Evolutionary conservation across 2,329 filamentous ascomycete genomes (phyloP).

Genomic region (Cladophialophora immunda): DNA sequence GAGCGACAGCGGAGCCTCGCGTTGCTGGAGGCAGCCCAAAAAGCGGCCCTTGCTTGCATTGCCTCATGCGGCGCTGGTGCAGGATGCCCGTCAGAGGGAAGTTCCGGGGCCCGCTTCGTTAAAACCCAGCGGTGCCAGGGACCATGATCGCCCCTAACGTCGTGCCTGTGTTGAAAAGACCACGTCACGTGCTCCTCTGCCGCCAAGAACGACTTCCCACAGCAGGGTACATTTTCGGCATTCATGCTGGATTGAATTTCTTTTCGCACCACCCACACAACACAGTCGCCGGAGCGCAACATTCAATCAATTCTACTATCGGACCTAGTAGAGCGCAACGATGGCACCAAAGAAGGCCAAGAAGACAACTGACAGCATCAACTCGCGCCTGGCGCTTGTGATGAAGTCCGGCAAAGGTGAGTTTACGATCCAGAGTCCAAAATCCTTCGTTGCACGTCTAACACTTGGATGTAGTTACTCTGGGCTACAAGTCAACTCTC

Average conservation of each 20-base stretch:
- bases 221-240: background rate
- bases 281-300: conserved; percentile 49
- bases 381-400: conserved; percentile 73
- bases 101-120: conserved; percentile 7
- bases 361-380: conserved; percentile 84
- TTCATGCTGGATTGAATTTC: background rate
- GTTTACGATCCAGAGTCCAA: conserved; percentile 21
- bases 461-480: conserved; percentile 67
- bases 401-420: conserved; percentile 71
- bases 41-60: conserved; percentile 15
- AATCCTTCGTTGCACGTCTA: conserved; percentile 22
- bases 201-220: conserved; percentile 7
- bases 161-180: background rate
- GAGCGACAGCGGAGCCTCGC: conserved; percentile 22
- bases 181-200: background rate
- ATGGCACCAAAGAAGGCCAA: conserved; percentile 75
- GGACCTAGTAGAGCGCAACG: conserved; percentile 52
- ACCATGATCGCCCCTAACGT: background rate
- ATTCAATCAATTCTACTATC: conserved; percentile 40
- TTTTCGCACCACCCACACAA: conserved; percentile 20
- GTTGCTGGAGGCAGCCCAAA: conserved; percentile 10
- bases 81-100: background rate
- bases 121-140: conserved; percentile 1
- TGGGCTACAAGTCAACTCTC: conserved; percentile 89
- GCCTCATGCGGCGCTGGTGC: conserved; percentile 1